Evolutionary conservation across 2,329 filamentous ascomycete species (phyloP), one percentile per base, ranked within the genome.

Genomic region (Xylariaceae sp.): DNA sequence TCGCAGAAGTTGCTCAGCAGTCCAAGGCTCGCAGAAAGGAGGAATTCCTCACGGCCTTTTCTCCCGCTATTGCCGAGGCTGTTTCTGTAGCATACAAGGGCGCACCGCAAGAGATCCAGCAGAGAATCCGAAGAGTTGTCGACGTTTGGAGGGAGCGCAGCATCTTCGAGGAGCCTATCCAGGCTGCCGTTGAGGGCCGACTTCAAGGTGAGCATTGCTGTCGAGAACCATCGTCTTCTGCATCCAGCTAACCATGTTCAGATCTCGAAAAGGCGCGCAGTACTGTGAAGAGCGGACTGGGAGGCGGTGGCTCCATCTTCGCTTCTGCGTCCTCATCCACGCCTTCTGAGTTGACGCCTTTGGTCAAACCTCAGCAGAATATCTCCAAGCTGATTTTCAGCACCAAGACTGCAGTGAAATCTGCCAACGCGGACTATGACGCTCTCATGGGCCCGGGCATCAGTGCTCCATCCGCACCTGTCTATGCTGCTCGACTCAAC

Each of bases 11-110:
- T 53, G 89, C 90, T 18, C 94, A 99, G 69, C 94, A 97, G 67
- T 96, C 92, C 19, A 96, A 95, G 71, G 93, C 90, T 44, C 87
- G 93, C 34, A 86, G 88, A 57, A 97, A 96, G 71, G 86, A 92
- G 48, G 94, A 99, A 63, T 99, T 99, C 62, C 81, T 97, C 13
- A 81, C 88, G 55, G 93, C 94, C 7, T 97, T 96, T 71, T 88
- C 93, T 42, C 92, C 94, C 5, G 81, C 96, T 61, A 89, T 99
- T 57, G 90, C 90, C 17, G 94, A 99, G 70, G 93, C 91, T n/a
- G 87, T 88, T 10, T 81, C 89, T 13, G 78, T 83, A n/a, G 93
- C 94, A 38, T 99, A 97, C 70, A 96, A 93, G 71, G 90, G 91
- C 55, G 87, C 91, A 1, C 84, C 89, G 7, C 80, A 84, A 36